Base-by-base conservation (phyloP, 2,329 filamentous ascomycete genomes). In the Aspergillus cejpii region DNA sequence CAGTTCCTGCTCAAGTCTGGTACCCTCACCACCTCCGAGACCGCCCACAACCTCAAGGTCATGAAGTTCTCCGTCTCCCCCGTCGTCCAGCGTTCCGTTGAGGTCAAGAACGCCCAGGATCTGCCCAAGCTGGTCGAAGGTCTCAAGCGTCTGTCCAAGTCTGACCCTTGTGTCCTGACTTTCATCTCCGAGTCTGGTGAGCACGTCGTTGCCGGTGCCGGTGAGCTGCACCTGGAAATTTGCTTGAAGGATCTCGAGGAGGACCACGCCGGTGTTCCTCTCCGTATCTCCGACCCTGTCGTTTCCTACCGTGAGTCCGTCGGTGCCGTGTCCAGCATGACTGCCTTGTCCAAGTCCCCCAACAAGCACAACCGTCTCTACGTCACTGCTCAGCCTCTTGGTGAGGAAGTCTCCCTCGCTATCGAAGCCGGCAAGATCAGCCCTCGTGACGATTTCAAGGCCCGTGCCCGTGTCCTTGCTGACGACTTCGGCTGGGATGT, bases 341-440 rank as follows among this genome's bases (percentile, higher is more conserved):
- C 87, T 67, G 92, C 92, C 60, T 80, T 98, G 66, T 97, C 92
- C 74, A 98, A 98, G 81, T 98, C 92, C 39, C 92, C 92, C 78
- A 98, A 98, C 87, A 98, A 98, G 88, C 92, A 98, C 86, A 98
- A 98, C 83, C 91, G 92, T 89, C 81, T 98, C 51, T 98, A 97
- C 80, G 84, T 98, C 76, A 81, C 80, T 73, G 92, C 92, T 56
- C 77, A 89, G 75, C 92, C 92, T 62, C 79, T 98, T 45, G 81
- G 81, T 37, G 92, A 98, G 81, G 92, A 97, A 62, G 84, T 98
- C 50, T 79, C 87, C 62, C 81, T 82, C 67, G 87, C 85, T 66
- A 98, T 98, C 57, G 92, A 98, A 79, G 58, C 68, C 44, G 92
- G 92, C 78, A 92, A 89, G 80, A 89, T 98, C 71, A 79, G 75